Conservation (phyloP, 1,284 basidiomycete species). For the Farysia itapuensis region DNA sequence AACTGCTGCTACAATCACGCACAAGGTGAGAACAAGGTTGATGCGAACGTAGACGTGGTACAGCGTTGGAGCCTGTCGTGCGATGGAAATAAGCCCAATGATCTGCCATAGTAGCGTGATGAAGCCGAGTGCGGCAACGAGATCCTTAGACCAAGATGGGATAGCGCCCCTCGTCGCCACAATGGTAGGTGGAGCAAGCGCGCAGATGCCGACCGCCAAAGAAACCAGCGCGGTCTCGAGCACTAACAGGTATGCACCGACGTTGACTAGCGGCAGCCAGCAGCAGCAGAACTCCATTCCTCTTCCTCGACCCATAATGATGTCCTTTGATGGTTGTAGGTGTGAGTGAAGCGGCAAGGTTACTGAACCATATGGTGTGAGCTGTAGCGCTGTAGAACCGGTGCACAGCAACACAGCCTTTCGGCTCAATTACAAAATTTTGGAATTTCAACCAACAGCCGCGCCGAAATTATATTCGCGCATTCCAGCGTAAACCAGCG, state of each 20-base stretch:
- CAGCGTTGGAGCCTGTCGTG: slow-evolving; percentile 36
- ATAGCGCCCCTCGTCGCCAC: slow-evolving; percentile 49
- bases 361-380: too few species aligned
- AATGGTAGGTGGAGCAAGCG: slow-evolving; percentile 49
- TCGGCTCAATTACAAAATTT: too few species aligned
- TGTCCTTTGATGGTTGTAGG: too few species aligned
- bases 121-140: slow-evolving; percentile 50
- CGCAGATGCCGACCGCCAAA: slow-evolving; percentile 46
- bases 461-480: too few species aligned
- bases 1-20: slow-evolving; percentile 37
- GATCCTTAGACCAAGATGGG: slow-evolving; percentile 46
- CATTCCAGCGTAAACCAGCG: too few species aligned
- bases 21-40: slow-evolving; percentile 49
- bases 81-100: slow-evolving; percentile 43
- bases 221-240: slow-evolving; percentile 49
- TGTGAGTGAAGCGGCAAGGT: too few species aligned
- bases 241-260: slow-evolving; percentile 53
- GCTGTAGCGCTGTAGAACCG: too few species aligned
- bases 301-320: slow-evolving; percentile 7
- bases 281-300: slow-evolving; percentile 56
- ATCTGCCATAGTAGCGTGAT: slow-evolving; percentile 51
- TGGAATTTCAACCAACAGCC: too few species aligned
- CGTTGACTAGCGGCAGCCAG: slow-evolving; percentile 54
- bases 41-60: slow-evolving; percentile 54
- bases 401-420: too few species aligned